Conservation (phyloP, 1,139 yeast genomes). For the Blastobotrys petasosporus region DNA sequence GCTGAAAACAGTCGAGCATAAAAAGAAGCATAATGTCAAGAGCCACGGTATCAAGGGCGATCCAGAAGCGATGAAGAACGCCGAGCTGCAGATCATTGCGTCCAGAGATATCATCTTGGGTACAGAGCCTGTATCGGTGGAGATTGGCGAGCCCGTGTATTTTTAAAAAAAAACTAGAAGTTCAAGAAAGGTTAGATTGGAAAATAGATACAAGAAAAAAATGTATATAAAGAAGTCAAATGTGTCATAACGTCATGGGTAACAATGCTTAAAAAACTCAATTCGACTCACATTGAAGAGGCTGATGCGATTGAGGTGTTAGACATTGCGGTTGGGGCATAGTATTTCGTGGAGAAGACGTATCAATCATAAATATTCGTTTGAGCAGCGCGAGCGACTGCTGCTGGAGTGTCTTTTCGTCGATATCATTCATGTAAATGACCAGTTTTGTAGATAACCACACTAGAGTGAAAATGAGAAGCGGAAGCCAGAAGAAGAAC, state of each 20-base stretch:
- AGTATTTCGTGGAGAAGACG: not conserved
- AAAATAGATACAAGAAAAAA: too few relatives aligned
- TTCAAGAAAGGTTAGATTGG: too few relatives aligned
- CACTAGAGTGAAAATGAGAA: conserved; percentile 27
- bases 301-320: too few relatives aligned
- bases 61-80: conserved; percentile 25
- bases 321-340: too few relatives aligned
- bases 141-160: too few relatives aligned
- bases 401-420: conserved; percentile 3
- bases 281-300: too few relatives aligned
- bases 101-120: conserved; percentile 19
- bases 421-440: conserved; percentile 9
- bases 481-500: conserved; percentile 60
- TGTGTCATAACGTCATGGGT: too few relatives aligned
- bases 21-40: conserved; percentile 15
- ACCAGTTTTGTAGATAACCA: conserved; percentile 24
- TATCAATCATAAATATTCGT: not conserved
- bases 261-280: too few relatives aligned
- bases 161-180: too few relatives aligned
- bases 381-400: conserved; percentile 3
- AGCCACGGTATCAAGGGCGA: conserved; percentile 24
- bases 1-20: conserved; percentile 19
- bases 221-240: too few relatives aligned
- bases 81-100: conserved; percentile 26
- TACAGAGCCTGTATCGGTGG: not conserved